Base-by-base conservation (phyloP, 768 basidiomycete species). In the Kwoniella dejecticola region DNA sequence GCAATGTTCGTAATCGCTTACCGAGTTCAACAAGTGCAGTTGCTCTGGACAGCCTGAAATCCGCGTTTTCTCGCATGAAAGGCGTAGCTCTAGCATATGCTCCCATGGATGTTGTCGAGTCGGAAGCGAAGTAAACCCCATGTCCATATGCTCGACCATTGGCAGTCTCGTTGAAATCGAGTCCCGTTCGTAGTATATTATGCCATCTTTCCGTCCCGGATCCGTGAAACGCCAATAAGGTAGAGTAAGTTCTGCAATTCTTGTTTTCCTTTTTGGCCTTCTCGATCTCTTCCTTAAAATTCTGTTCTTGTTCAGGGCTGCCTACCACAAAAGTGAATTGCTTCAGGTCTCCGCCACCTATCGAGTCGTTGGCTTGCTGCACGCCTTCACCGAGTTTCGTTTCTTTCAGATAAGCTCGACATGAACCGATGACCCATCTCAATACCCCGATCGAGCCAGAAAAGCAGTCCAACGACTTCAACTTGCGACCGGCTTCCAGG, bases 241-340 rank as follows among this genome's bases (percentile, higher is more conserved):
- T 67, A 4, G 70, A 65, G 30, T 67, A 72, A 3, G 46, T 17
- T 26, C 19, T n/a, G 13, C 50, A 57, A 44, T 50, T 59, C 19
- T 33, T 36, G 23, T 64, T 24, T 0, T 3, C 26, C 26, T 56
- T 24, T 50, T 60, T 54, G 4, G 70, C 70, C 36, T n/a, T 8
- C 40, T 52, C 50, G 10, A 69, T 60, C 52, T 72, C 70, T 15
- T 27, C 23, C 48, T 45, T 60, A 40, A 72, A 72, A 23, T 56
- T 60, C 10, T n/a, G 47, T 45, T 72, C 70, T 29, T 69, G 67
- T 30, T 69, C 62, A 5, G 70, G 67, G 7, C 62, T 56, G 8
- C 70, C 70, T 3, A 72, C 67, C 1, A 72, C 70, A 40, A 69
- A 72, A 5, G 46, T 54, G 44, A 72, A 72, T 27, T 72, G 70